Evolutionary conservation across 306 rosid species (phyloP).

Genomic region (Vicia villosa): DNA sequence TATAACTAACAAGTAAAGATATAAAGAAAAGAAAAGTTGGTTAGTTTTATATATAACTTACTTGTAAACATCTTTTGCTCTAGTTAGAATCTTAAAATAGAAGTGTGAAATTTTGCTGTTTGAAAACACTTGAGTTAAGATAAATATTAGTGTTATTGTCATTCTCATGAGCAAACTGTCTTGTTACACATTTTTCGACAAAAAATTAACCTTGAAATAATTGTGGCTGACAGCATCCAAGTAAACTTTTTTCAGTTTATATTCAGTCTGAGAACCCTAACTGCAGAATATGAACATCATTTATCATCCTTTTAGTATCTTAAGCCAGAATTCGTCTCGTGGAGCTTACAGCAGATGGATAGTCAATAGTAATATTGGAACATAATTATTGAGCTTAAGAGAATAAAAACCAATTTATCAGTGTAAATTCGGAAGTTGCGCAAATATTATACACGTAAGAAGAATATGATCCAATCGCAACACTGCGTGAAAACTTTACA

Average conservation of each 20-base stretch:
- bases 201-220: slow-evolving; percentile 25
- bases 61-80: not conserved
- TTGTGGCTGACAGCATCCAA: slow-evolving; percentile 33
- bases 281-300: not conserved
- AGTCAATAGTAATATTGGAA: not conserved
- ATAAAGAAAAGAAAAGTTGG: slow-evolving; percentile 18
- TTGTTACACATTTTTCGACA: too few relatives aligned
- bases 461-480: not conserved
- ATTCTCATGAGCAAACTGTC: not conserved
- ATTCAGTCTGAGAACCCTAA: not conserved
- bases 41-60: slow-evolving; percentile 21
- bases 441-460: not conserved
- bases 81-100: not conserved
- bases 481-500: not conserved
- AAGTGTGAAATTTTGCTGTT: not conserved
- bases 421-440: not conserved
- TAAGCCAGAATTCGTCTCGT: not conserved
- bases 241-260: not conserved
- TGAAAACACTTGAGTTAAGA: not conserved
- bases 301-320: not conserved
- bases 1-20: not conserved
- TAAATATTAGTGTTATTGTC: not conserved
- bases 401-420: not conserved
- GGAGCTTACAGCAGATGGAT: not conserved
- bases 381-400: not conserved